Conservation (phyloP, 164 flowering plant genomes). For the Litsea cubeba region DNA sequence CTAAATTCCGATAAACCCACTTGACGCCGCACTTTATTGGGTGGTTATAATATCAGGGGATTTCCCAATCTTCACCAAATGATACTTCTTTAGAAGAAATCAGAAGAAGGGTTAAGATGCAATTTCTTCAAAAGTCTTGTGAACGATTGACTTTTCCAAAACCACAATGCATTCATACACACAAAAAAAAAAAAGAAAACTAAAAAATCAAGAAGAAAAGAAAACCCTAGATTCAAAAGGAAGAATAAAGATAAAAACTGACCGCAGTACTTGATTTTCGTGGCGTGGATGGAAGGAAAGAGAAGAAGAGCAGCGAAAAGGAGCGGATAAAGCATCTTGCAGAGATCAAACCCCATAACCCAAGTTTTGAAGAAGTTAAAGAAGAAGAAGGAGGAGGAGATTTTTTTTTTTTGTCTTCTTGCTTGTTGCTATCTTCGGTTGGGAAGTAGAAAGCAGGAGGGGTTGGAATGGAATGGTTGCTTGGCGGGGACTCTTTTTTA, state of each 20-base stretch:
- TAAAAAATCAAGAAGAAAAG: too few relatives aligned
- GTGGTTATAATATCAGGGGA: too few relatives aligned
- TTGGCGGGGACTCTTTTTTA: too few relatives aligned
- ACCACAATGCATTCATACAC: neutral
- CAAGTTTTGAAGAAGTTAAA: neutral
- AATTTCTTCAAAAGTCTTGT: neutral
- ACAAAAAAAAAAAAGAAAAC: too few relatives aligned
- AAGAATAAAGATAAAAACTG: neutral
- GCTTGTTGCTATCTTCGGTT: too few relatives aligned
- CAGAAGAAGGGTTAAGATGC: neutral
- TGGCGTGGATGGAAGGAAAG: slow-evolving; percentile 24
- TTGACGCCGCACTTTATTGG: too few relatives aligned
- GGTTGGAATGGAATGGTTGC: too few relatives aligned
- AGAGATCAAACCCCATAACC: neutral
- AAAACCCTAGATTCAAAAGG: neutral
- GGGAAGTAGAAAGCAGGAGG: too few relatives aligned
- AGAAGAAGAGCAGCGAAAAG: slow-evolving; percentile 20
- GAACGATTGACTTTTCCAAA: too few relatives aligned
- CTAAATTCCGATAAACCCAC: too few relatives aligned
- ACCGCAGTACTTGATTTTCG: slow-evolving; percentile 40
- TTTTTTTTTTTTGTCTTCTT: too few relatives aligned
- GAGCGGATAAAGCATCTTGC: neutral
- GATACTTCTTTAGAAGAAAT: neutral
- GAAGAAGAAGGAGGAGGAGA: neutral
- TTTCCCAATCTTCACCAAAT: neutral